These are phyloP conservation scores for Trichoderma sp. DNA, from an alignment of 2,329 filamentous ascomycete genomes.

Conservation along the genomic window DNA sequence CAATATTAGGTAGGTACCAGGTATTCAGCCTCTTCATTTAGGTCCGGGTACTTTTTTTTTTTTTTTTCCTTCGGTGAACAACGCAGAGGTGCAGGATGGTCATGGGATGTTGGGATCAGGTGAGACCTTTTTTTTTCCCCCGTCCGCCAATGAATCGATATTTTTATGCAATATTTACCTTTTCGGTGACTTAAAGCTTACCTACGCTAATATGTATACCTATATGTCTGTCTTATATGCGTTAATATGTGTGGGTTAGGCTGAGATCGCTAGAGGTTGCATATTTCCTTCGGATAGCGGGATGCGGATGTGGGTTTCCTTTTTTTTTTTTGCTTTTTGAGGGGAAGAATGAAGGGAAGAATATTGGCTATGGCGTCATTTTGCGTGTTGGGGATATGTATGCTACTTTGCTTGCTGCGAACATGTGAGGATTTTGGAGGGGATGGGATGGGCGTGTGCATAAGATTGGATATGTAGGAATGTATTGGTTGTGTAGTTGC, in stretches of 20 bases:
- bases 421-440: background rate
- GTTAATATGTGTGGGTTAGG: background rate
- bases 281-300: background rate
- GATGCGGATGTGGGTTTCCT: constrained; percentile 9
- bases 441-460: background rate
- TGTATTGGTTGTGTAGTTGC: background rate
- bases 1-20: too few relatives aligned
- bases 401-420: background rate
- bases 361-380: background rate
- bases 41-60: background rate
- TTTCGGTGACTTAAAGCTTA: background rate
- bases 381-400: background rate
- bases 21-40: background rate
- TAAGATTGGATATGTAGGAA: background rate
- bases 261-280: background rate
- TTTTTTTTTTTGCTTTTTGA: background rate
- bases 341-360: background rate
- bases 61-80: background rate
- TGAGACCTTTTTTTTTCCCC: background rate
- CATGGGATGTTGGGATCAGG: constrained; percentile 11
- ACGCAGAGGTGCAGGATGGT: background rate
- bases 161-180: too few relatives aligned
- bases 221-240: background rate
- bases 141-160: background rate
- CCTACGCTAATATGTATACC: background rate